phyloP scores from a whole-genome alignment of 2,329 filamentous ascomycete species.

The Penicillium expansum region DNA sequence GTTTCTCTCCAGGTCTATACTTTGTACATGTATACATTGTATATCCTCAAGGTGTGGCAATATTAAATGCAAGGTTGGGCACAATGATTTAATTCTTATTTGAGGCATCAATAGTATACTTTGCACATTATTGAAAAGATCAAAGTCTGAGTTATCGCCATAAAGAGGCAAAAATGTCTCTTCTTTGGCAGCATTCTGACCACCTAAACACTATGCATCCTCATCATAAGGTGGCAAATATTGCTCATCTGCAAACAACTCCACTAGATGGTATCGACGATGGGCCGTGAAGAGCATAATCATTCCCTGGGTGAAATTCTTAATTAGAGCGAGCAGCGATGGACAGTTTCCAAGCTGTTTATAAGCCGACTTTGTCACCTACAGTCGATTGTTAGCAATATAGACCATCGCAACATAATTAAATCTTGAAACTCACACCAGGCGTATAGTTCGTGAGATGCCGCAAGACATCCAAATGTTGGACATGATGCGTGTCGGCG shows the following conservation, averaged over 20 bases:
- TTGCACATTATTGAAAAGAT: too few species aligned
- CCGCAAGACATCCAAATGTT: slow-evolving; percentile 13
- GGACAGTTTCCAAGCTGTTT: not conserved
- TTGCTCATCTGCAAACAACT: slow-evolving; percentile 13
- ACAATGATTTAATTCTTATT: too few species aligned
- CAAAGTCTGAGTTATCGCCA: too few species aligned
- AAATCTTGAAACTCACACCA: not conserved
- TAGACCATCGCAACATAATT: not conserved
- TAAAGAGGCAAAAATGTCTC: not conserved
- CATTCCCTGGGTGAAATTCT: slow-evolving; percentile 10
- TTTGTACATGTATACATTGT: not conserved
- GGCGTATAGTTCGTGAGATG: slow-evolving; percentile 11
- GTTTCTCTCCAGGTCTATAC: too few species aligned
- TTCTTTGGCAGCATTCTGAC: not conserved
- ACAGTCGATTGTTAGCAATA: not conserved
- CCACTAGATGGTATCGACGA: slow-evolving; percentile 11
- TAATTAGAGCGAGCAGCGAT: not conserved
- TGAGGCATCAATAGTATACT: too few species aligned
- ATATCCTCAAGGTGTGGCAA: not conserved
- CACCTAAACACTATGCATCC: not conserved
- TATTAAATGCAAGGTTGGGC: not conserved
- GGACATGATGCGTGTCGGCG: slow-evolving; percentile 8
- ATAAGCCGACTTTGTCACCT: slow-evolving; percentile 10
- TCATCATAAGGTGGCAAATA: slow-evolving; percentile 10
- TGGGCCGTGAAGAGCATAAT: slow-evolving; percentile 13